A percentile compares a stretch with the other conserved stretches of the same genome.
phyloP scores from a whole-genome alignment of 2,329 filamentous ascomycete genomes.

The Fusarium veterinarium region DNA sequence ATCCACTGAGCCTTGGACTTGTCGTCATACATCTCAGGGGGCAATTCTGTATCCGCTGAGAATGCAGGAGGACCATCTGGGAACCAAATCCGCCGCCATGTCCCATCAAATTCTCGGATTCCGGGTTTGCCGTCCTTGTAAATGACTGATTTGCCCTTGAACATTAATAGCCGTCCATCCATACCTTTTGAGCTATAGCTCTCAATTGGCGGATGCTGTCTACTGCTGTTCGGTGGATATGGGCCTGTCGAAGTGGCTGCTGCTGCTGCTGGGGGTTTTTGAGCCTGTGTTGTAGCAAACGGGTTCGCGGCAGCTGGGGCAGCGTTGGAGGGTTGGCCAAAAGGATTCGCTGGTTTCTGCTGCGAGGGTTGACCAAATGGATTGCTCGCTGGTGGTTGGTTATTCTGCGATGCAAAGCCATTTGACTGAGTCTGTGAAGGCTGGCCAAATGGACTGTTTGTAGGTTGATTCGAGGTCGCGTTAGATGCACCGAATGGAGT shows the following conservation, averaged over 20 bases:
- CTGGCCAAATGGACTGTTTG: constrained; percentile 46
- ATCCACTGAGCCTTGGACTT: constrained; percentile 72
- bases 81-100: constrained; percentile 76
- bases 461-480: constrained; percentile 26
- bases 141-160: constrained; percentile 71
- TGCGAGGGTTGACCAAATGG: constrained; percentile 44
- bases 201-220: constrained; percentile 57
- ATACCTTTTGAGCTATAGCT: constrained; percentile 58
- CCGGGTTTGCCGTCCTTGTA: constrained; percentile 66
- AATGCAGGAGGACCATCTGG: constrained; percentile 75
- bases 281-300: constrained; percentile 36
- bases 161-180: constrained; percentile 63
- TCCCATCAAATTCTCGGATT: constrained; percentile 63
- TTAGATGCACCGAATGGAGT: constrained; percentile 46
- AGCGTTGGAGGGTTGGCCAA: constrained; percentile 43
- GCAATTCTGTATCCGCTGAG: constrained; percentile 71
- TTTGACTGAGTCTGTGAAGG: constrained; percentile 38
- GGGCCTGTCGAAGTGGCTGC: constrained; percentile 48
- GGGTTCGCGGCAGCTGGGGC: constrained; percentile 38
- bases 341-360: constrained; percentile 32
- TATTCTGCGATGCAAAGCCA: constrained; percentile 39
- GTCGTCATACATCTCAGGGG: constrained; percentile 67
- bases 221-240: constrained; percentile 58
- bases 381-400: constrained; percentile 35
- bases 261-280: background rate